Conservation (phyloP, 345 rosid species). For the Salix viminalis region DNA sequence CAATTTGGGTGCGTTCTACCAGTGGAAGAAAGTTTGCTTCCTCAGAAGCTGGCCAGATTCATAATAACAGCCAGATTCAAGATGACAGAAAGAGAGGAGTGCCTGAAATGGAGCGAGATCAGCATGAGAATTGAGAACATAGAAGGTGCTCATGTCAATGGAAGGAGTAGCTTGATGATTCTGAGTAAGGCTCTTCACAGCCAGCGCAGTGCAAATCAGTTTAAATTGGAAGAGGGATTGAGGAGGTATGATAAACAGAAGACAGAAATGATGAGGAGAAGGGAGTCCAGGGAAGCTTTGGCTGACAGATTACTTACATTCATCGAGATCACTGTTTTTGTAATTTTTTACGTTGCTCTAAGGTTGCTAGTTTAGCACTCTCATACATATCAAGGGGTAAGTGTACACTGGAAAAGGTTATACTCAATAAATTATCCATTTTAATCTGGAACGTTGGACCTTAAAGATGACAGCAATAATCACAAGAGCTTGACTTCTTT, state of each 20-base stretch:
- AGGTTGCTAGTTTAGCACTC: not conserved
- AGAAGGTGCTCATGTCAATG: slow-evolving; percentile 10
- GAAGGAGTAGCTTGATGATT: slow-evolving; percentile 20
- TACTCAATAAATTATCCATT: not conserved
- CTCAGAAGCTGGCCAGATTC: slow-evolving; percentile 23
- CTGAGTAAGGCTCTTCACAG: slow-evolving; percentile 30
- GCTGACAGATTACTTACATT: slow-evolving; percentile 20
- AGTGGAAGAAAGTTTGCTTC: slow-evolving; percentile 11
- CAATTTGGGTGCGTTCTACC: slow-evolving; percentile 35
- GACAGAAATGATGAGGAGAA: slow-evolving; percentile 12
- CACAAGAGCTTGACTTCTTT: not conserved
- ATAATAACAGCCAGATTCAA: slow-evolving; percentile 20
- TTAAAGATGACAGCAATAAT: not conserved
- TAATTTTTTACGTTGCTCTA: slow-evolving; percentile 6
- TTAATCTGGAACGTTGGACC: not conserved
- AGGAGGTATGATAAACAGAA: slow-evolving; percentile 20
- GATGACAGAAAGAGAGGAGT: not conserved
- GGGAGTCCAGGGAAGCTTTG: slow-evolving; percentile 9
- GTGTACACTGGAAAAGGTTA: not conserved
- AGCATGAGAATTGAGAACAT: slow-evolving; percentile 33
- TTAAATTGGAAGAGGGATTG: slow-evolving; percentile 9
- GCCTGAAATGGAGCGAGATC: slow-evolving; percentile 16
- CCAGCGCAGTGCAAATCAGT: slow-evolving; percentile 10
- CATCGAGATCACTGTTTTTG: slow-evolving; percentile 13
- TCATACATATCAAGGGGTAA: not conserved